Base-by-base conservation (phyloP, 2,329 filamentous ascomycete species). In the Alternaria burnsii region DNA sequence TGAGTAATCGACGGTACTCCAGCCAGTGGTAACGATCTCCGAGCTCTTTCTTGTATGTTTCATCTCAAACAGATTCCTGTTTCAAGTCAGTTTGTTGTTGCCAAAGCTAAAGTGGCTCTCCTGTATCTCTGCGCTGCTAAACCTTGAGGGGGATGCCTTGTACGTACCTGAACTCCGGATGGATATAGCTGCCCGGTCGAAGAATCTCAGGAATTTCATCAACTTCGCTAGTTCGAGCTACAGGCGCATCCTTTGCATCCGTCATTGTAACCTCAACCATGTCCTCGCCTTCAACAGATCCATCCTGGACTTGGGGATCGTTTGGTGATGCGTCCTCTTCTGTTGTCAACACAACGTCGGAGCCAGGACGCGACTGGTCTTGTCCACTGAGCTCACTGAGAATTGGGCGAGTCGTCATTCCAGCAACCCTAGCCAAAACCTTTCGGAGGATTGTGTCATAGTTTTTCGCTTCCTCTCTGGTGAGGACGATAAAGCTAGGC, bases 181-280 rank as follows among this genome's bases (percentile, higher is more conserved):
- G 85, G 24, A 98, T 85, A 63, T 87, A 89, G 55, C 77, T 82
- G 58, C 81, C 67, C 79, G 85, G 66, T 81, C 80, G 65, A 81
- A 82, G 83, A 82, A 92, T 65, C 22, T 74, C 69, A 3, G 76
- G 71, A 12, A 70, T 24, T 12, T 66, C 62, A 44, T 73, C 67
- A 55, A 58, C 48, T 24, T 61, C 63, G 38, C 34, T 10, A 76
- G 75, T 24, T 65, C 59, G 22, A 20, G 40, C n/a, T 5, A 61
- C 34, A 20, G 65, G 55, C 5, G 68, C 66, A 58, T 84, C 81
- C 16, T 73, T 74, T 3, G 82, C 81, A 69, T 93, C 90, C 54
- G 88, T 89, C 89, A 97, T 94, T 0, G 91, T 91, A 16, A 99
- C 89, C 73, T 97, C 92, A 6, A 98, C 91, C 71, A 97, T 88